A percentile compares a stretch with the other conserved stretches of the same genome.
phyloP scores from a whole-genome alignment of 441 rosid species.

The Erodium trifolium region DNA sequence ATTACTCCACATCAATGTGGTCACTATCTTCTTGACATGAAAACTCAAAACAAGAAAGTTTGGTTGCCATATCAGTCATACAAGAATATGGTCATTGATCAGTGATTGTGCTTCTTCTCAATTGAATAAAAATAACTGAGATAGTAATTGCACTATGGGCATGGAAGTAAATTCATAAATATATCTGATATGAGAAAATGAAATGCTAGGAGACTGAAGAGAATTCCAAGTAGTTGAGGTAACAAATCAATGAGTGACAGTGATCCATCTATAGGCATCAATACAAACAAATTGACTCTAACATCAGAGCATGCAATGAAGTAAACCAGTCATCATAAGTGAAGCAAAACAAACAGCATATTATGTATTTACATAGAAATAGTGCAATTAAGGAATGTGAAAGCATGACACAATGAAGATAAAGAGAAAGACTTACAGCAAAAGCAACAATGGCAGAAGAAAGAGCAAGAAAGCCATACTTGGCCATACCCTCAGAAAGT shows the following conservation, averaged over 20 bases:
- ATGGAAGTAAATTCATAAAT: neutral
- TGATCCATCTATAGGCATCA: neutral
- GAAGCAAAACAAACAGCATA: neutral
- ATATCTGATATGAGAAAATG: neutral
- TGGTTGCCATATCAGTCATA: neutral
- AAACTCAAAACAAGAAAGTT: neutral
- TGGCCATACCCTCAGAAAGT: slow-evolving; percentile 86
- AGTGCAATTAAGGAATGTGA: neutral
- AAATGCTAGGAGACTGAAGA: neutral
- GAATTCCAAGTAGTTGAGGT: neutral
- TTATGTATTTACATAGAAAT: neutral
- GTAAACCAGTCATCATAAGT: neutral
- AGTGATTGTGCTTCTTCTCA: neutral
- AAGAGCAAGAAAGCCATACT: slow-evolving; percentile 85
- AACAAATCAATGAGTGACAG: neutral
- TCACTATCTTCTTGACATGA: neutral
- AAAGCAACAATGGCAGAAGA: slow-evolving; percentile 82
- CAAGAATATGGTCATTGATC: neutral
- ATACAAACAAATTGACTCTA: neutral
- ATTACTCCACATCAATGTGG: neutral
- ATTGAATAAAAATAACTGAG: neutral
- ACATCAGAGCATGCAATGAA: neutral
- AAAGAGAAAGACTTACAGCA: slow-evolving; percentile 38
- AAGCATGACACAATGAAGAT: neutral
- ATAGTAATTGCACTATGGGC: neutral